A percentile compares a stretch with the other conserved stretches of the same genome.
phyloP scores from a whole-genome alignment of 2,329 filamentous ascomycete species.

The Penicillium sclerotiorum region DNA sequence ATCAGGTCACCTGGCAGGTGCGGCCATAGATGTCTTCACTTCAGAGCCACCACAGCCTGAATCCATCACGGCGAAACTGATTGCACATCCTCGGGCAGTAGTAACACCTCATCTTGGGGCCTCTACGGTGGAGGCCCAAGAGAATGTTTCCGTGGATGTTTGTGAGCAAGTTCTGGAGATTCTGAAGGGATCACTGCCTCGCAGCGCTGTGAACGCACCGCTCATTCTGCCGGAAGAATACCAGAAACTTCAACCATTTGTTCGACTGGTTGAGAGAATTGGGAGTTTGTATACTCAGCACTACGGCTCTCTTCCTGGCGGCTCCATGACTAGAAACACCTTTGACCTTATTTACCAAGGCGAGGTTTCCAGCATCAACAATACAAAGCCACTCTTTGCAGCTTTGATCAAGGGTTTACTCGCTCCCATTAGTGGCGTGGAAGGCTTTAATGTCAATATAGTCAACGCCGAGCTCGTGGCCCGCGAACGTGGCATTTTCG shows the following conservation, averaged over 20 bases:
- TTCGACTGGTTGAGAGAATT: slow-evolving; percentile 76
- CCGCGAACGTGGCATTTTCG: slow-evolving; percentile 73
- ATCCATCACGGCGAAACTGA: slow-evolving; percentile 64
- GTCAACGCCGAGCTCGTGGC: slow-evolving; percentile 78
- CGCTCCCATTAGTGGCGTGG: slow-evolving; percentile 66
- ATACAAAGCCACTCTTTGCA: slow-evolving; percentile 77
- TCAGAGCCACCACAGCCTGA: slow-evolving; percentile 69
- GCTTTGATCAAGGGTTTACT: slow-evolving; percentile 77
- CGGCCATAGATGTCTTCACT: slow-evolving; percentile 79
- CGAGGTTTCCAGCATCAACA: slow-evolving; percentile 69
- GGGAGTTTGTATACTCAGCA: slow-evolving; percentile 79
- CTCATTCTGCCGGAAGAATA: slow-evolving; percentile 81
- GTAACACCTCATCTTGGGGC: slow-evolving; percentile 80
- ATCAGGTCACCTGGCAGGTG: slow-evolving; percentile 71
- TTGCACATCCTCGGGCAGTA: slow-evolving; percentile 71
- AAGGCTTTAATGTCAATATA: slow-evolving; percentile 74
- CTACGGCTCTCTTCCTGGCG: slow-evolving; percentile 50
- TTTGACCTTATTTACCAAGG: slow-evolving; percentile 81
- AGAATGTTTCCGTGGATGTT: slow-evolving; percentile 81
- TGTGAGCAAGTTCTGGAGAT: slow-evolving; percentile 78
- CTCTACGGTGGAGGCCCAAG: slow-evolving; percentile 78
- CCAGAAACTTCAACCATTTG: slow-evolving; percentile 74
- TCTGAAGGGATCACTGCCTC: slow-evolving; percentile 71
- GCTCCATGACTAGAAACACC: slow-evolving; percentile 60
- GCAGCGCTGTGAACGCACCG: slow-evolving; percentile 77